Base-by-base conservation (phyloP, 2,329 filamentous ascomycete genomes). In the Karstenula rhodostoma region DNA sequence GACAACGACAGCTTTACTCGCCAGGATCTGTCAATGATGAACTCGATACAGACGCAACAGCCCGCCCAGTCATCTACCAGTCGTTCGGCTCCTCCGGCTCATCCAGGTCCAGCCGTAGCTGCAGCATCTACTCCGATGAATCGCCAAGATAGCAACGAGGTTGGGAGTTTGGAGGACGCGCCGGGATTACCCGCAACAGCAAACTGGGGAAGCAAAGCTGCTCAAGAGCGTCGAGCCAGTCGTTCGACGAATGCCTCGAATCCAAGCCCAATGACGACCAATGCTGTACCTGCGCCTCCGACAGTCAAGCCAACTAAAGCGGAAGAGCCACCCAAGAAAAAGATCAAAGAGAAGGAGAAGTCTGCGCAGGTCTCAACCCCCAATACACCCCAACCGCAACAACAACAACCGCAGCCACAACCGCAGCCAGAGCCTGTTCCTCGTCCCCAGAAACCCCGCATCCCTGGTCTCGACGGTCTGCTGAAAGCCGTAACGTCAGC, bases 1-100 rank as follows among this genome's bases (percentile, higher is more conserved):
- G 95, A 97, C 70, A 94, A 95, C 67, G 94, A 98, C 73, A 97
- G 93, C 79, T 98, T 97, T 76, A 96, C 93, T 9, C 87, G 95
- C 50, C 93, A 97, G 76, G 94, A 97, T 77, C 81, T 98, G 40
- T 98, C 94, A 1, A 96, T 94, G 19, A 92, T 97, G 84, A 98
- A 97, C 72, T 94, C 92, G 61, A 89, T 93, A 58, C 91, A 90
- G 63, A 93, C 91, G 1, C 93, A 89, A 74, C 83, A 93, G 70
- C 87, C 90, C 37, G 88, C 89, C 1, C 81, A 91, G 53, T 80
- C 83, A 4, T 80, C 79, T 2, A 81, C 81, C 54, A 81, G 82
- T 43, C 83, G 80, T 32, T 80, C 83, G 13, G 85, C 87, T 6
- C 81, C 83, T 35, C 77, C 83, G 64, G 79, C 80, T 49, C 81